A percentile compares a stretch with the other conserved stretches of the same genome.
These are phyloP conservation scores for Cladosporium sp. DNA, from an alignment of 2,329 filamentous ascomycete genomes.

Conservation along the genomic window DNA sequence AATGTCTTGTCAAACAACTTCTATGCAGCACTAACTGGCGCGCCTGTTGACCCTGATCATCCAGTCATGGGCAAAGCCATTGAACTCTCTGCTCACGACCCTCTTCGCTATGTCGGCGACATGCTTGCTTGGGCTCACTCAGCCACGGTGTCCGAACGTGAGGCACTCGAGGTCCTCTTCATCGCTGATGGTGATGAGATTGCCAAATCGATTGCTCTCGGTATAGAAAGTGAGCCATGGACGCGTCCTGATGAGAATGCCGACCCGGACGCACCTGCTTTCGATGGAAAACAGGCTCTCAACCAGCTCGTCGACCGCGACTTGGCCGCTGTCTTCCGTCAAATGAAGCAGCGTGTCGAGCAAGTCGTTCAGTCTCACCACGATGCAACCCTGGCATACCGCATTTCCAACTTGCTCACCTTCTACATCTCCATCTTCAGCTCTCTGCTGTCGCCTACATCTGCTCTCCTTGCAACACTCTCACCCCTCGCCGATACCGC, in stretches of 20 bases:
- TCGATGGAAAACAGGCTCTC: slow-evolving; percentile 79
- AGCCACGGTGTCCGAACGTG: slow-evolving; percentile 86
- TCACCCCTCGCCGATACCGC: slow-evolving; percentile 71
- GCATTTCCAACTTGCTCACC: slow-evolving; percentile 80
- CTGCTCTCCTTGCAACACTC: slow-evolving; percentile 69
- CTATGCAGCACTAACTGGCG: slow-evolving; percentile 80
- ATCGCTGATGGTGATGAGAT: slow-evolving; percentile 88
- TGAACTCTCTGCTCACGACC: slow-evolving; percentile 88
- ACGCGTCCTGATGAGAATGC: slow-evolving; percentile 53
- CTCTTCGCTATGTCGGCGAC: slow-evolving; percentile 87
- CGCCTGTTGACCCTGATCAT: slow-evolving; percentile 58
- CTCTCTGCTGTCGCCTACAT: slow-evolving; percentile 70
- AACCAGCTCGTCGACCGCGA: slow-evolving; percentile 86
- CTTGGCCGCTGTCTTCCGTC: slow-evolving; percentile 74
- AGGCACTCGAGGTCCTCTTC: slow-evolving; percentile 88
- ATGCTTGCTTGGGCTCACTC: slow-evolving; percentile 98
- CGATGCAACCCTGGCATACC: slow-evolving; percentile 84
- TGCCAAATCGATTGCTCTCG: slow-evolving; percentile 75
- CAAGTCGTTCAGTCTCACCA: slow-evolving; percentile 92
- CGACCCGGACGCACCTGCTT: slow-evolving; percentile 48
- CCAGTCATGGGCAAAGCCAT: slow-evolving; percentile 72
- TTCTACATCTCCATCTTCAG: slow-evolving; percentile 88
- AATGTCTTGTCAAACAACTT: slow-evolving; percentile 85
- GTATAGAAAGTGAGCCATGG: slow-evolving; percentile 83
- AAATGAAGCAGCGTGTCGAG: slow-evolving; percentile 86